A percentile compares a stretch with the other conserved stretches of the same genome.
These are phyloP conservation scores for Aspergillus steynii DNA, from an alignment of 495 filamentous ascomycete genomes.

Conservation along the genomic window DNA sequence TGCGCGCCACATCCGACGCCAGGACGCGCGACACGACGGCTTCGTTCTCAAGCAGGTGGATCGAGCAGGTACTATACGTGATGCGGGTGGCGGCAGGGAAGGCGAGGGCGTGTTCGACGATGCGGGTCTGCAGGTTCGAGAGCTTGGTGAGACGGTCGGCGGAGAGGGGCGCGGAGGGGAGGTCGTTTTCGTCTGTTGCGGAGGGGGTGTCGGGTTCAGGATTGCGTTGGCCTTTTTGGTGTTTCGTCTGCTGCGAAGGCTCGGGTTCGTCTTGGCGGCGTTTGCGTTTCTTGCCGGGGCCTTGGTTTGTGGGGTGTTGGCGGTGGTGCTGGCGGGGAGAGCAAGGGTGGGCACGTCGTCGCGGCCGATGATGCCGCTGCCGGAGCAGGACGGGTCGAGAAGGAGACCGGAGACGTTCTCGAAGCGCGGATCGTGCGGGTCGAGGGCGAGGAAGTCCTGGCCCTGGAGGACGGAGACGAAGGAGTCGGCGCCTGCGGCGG, in stretches of 20 bases:
- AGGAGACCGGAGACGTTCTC: slow-evolving; percentile 69
- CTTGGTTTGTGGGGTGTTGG: slow-evolving; percentile 27
- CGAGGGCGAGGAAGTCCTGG: slow-evolving; percentile 75
- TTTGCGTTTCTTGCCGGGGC: slow-evolving; percentile 47
- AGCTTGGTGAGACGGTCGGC: slow-evolving; percentile 64
- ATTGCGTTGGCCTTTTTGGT: neutral
- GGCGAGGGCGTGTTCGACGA: slow-evolving; percentile 77
- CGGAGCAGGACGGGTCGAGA: slow-evolving; percentile 91
- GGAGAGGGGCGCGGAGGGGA: slow-evolving; percentile 24
- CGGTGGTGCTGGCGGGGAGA: slow-evolving; percentile 35
- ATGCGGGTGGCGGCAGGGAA: slow-evolving; percentile 79
- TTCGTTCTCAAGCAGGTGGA: slow-evolving; percentile 86
- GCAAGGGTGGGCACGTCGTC: slow-evolving; percentile 68
- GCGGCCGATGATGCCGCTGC: slow-evolving; percentile 88
- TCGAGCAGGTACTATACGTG: slow-evolving; percentile 90
- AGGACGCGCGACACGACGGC: slow-evolving; percentile 72
- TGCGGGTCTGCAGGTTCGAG: slow-evolving; percentile 72
- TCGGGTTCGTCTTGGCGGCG: slow-evolving; percentile 29
- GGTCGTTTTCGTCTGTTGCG: slow-evolving; percentile 39
- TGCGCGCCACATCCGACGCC: slow-evolving; percentile 59
- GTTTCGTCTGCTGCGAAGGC: neutral
- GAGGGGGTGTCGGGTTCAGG: slow-evolving; percentile 13
- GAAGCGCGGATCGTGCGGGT: slow-evolving; percentile 57
- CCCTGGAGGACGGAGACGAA: slow-evolving; percentile 65
- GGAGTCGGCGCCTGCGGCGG: slow-evolving; percentile 64